phyloP scores from a whole-genome alignment of 176 grass and related monocot species.

The Elymus sibiricus region DNA sequence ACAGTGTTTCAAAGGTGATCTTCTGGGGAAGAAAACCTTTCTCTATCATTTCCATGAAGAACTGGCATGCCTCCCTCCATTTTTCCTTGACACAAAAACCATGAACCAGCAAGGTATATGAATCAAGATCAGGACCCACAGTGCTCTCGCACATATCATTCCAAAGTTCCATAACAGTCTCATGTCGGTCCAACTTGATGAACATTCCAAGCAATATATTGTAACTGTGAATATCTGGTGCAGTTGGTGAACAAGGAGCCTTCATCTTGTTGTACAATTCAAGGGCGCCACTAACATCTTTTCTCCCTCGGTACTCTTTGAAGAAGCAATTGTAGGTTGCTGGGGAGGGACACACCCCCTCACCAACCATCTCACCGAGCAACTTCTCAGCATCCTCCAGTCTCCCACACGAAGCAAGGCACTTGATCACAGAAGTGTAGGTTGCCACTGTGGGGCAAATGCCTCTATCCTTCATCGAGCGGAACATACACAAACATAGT shows the following conservation, averaged over 20 bases:
- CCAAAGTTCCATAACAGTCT: constrained; percentile 63
- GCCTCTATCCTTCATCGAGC: constrained; percentile 68
- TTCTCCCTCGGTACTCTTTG: constrained; percentile 90
- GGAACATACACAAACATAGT: constrained; percentile 72
- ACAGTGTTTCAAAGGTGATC: constrained; percentile 82
- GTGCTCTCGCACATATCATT: constrained; percentile 64
- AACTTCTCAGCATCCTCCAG: constrained; percentile 66
- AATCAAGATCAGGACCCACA: constrained; percentile 86
- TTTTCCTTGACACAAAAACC: constrained; percentile 64
- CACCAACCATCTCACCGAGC: constrained; percentile 72
- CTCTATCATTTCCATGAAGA: constrained; percentile 99
- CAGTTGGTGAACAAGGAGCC: constrained; percentile 35
- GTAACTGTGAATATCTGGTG: constrained; percentile 79
- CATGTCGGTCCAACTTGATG: constrained; percentile 53
- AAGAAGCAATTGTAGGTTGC: constrained; percentile 93
- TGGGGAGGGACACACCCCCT: constrained; percentile 60
- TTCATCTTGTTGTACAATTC: constrained; percentile 86
- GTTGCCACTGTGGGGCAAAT: constrained; percentile 82
- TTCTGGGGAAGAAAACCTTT: constrained; percentile 92
- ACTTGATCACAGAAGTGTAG: constrained; percentile 92
- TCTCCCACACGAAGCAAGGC: constrained; percentile 85
- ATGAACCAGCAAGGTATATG: constrained; percentile 88
- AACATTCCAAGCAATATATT: constrained; percentile 93
- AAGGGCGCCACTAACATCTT: constrained; percentile 57
- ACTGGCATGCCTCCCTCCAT: constrained; percentile 90